These are phyloP conservation scores for Fusarium brachygibbosum DNA, from an alignment of 2,329 filamentous ascomycete genomes.

Conservation along the genomic window DNA sequence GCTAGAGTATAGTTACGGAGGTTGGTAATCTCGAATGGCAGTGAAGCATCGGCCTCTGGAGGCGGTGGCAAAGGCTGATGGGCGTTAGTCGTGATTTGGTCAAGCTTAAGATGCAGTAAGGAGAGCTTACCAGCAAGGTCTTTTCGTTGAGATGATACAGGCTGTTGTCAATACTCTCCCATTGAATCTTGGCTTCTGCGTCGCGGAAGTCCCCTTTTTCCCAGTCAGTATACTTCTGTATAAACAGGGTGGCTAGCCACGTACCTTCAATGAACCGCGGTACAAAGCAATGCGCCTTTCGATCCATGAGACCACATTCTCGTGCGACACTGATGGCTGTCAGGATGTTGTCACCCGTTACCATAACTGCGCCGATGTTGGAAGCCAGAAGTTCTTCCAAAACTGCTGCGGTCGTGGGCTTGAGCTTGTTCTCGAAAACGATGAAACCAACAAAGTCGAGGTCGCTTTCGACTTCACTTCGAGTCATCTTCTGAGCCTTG, in stretches of 20 bases:
- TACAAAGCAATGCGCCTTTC: slow-evolving; percentile 89
- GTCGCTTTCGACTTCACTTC: slow-evolving; percentile 83
- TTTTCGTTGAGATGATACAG: slow-evolving; percentile 82
- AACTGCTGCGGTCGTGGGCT: slow-evolving; percentile 84
- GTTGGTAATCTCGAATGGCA: slow-evolving; percentile 87
- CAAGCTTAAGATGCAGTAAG: background rate
- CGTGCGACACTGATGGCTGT: slow-evolving; percentile 96
- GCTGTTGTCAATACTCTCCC: slow-evolving; percentile 95
- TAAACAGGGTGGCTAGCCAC: slow-evolving; percentile 1
- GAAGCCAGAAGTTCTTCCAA: slow-evolving; percentile 86
- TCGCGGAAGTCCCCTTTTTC: slow-evolving; percentile 76
- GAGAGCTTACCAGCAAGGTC: slow-evolving; percentile 72
- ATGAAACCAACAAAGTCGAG: slow-evolving; percentile 96
- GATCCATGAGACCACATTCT: slow-evolving; percentile 87
- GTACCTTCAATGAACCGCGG: slow-evolving; percentile 84
- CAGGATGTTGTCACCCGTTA: slow-evolving; percentile 96
- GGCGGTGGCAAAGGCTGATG: slow-evolving; percentile 77
- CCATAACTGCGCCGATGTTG: slow-evolving; percentile 92
- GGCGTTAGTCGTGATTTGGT: slow-evolving; percentile 16
- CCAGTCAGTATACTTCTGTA: slow-evolving; percentile 24
- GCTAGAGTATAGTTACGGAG: slow-evolving; percentile 89
- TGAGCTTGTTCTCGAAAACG: slow-evolving; percentile 98
- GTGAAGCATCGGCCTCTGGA: slow-evolving; percentile 79
- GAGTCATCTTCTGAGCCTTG: slow-evolving; percentile 93
- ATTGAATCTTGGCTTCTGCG: slow-evolving; percentile 79